Percentiles rank a stretch among this genome's conserved stretches.
phyloP scores from a whole-genome alignment of 2,329 filamentous ascomycete genomes.

The Pseudogymnoascus sp. region DNA sequence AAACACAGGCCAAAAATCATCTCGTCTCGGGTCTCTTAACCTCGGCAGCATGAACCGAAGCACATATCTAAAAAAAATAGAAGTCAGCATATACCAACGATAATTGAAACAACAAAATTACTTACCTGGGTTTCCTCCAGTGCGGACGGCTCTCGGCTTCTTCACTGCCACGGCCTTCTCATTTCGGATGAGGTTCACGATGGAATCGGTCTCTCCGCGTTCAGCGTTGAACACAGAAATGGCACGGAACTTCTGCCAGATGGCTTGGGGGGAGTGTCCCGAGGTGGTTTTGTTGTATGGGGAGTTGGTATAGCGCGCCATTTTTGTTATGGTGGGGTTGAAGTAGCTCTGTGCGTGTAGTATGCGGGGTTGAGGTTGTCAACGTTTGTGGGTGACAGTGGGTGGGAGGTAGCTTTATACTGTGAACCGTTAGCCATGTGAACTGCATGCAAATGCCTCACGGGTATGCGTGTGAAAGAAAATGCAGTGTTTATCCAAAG shows the following conservation, averaged over 20 bases:
- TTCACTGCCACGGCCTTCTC: background rate
- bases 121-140: background rate
- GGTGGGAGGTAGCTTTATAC: background rate
- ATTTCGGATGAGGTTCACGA: background rate
- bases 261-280: background rate
- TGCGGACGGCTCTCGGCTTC: background rate
- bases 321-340: background rate
- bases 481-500: slow-evolving; percentile 5
- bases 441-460: background rate
- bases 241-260: background rate
- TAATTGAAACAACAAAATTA: background rate
- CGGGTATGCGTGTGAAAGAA: background rate
- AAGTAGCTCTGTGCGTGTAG: background rate
- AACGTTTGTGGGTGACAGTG: background rate
- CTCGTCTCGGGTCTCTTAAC: background rate
- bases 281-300: background rate
- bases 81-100: background rate
- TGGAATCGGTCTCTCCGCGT: background rate
- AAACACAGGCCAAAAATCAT: background rate
- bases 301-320: background rate
- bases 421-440: slow-evolving; percentile 1
- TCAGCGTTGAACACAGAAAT: background rate
- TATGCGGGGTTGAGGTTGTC: background rate
- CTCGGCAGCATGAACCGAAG: background rate
- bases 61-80: background rate